Evolutionary conservation across 805 yeast genomes (phyloP), one percentile per base, ranked within the genome.

Genomic region (Candida michaelii): DNA sequence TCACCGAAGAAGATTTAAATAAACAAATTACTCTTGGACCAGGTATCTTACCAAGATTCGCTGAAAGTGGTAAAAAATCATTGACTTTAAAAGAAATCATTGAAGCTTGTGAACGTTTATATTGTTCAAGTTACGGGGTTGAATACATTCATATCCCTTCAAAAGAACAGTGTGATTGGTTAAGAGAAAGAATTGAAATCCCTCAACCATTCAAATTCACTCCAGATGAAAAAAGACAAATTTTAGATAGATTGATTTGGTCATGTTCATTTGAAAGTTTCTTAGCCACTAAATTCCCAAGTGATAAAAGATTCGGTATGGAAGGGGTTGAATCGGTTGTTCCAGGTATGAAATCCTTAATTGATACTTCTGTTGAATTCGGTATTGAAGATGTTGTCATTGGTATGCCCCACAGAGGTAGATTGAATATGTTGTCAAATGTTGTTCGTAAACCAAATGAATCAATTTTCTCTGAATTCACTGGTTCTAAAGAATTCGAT

Each of bases 381-480:
- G 99, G 99, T 56, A 84, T 91, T 40, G 97, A 90, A 70, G 98
- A 91, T 65, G 83, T 93, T 48, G 95, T 91, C 58, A 85, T 93
- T 57, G 99, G 99, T 74, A 93, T 93, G 98, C 97, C 99, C 41
- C 99, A 93, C 72, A 87, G 99, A 79, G 99, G 99, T 72, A 84
- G 99, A 75, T 77, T 93, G 59, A 93, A 93, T 69, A 90, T 93
- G 84, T 80, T 93, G 69, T 89, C 98, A 47, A 93, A 93, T 73
- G 98, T 93, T 58, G 97, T 93, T 38, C 86, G 99, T 74, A 93
- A 93, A 69, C 98, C 99, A 58, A 90, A 93, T 65, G 98, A 91
- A 74, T 89, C 97, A 39, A 93, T 93, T 62, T 91, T 93, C 69
- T 83, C 95, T 40, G 99, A 93, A 75, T 93, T 93, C 66, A 78